phyloP scores from a whole-genome alignment of 2,329 filamentous ascomycete species.

The Fusarium mundagurra region DNA sequence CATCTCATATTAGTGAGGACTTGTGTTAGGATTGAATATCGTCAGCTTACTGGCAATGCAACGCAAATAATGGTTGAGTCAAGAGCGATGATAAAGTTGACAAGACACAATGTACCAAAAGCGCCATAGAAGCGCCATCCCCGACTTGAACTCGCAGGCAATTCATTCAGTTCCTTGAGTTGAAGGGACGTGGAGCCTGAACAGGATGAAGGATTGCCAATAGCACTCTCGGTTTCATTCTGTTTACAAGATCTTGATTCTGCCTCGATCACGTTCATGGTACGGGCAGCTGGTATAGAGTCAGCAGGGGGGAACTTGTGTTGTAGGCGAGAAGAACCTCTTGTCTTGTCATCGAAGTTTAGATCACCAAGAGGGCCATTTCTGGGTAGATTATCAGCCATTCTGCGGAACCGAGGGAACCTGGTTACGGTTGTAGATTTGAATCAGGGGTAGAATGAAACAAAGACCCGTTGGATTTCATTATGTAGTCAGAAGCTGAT shows the following conservation, averaged over 20 bases:
- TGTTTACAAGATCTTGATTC: not conserved
- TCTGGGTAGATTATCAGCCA: not conserved
- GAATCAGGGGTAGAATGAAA: not conserved
- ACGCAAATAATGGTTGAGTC: conserved; percentile 40
- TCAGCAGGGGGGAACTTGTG: not conserved
- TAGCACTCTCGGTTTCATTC: not conserved
- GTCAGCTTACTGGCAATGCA: conserved; percentile 31
- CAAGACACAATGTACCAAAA: conserved; percentile 37
- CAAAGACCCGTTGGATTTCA: not conserved
- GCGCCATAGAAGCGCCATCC: conserved; percentile 36
- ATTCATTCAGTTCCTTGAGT: not conserved
- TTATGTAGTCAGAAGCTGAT: not conserved
- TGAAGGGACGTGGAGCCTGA: not conserved
- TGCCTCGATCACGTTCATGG: not conserved
- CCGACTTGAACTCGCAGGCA: conserved; percentile 1
- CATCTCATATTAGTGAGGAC: not conserved
- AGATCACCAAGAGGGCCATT: not conserved
- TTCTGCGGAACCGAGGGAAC: not conserved
- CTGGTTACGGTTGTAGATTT: not conserved
- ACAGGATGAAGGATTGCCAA: not conserved
- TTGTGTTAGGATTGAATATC: too few species aligned
- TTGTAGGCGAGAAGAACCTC: not conserved
- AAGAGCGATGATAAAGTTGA: conserved; percentile 40
- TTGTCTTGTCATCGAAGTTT: not conserved
- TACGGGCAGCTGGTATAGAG: not conserved